Evolutionary conservation across 257 asterid species (phyloP).

Genomic region (Henckelia pumila): DNA sequence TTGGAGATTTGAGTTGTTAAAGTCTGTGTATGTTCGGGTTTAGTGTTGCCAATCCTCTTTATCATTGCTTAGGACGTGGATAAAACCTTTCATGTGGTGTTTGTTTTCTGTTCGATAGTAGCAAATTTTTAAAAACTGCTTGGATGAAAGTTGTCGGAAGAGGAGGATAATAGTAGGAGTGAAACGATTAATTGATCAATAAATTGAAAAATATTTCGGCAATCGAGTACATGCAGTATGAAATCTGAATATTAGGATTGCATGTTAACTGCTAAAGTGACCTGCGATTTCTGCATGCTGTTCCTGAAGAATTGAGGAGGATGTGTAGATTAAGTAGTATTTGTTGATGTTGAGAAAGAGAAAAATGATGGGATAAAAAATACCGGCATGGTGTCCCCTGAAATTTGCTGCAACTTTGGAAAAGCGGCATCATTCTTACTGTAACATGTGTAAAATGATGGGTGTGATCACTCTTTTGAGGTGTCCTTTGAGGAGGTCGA

Average conservation of each 20-base stretch:
- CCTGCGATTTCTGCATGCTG: too few species aligned
- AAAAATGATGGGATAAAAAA: too few species aligned
- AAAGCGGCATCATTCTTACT: background rate
- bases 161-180: too few species aligned
- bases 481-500: background rate
- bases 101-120: too few species aligned
- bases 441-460: background rate
- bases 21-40: too few species aligned
- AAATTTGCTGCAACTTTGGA: background rate
- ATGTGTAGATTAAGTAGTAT: background rate
- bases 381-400: background rate
- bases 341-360: background rate
- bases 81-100: too few species aligned
- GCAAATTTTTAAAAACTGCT: too few species aligned
- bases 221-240: too few species aligned
- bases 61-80: background rate
- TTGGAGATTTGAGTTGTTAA: background rate
- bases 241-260: background rate
- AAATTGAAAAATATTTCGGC: too few species aligned
- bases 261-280: background rate
- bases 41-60: background rate
- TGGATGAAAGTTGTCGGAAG: too few species aligned
- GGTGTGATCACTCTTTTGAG: background rate
- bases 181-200: too few species aligned
- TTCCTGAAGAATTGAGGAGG: background rate